These are phyloP conservation scores for Talaromyces sp. DNA, from an alignment of 2,329 filamentous ascomycete species.

Conservation along the genomic window DNA sequence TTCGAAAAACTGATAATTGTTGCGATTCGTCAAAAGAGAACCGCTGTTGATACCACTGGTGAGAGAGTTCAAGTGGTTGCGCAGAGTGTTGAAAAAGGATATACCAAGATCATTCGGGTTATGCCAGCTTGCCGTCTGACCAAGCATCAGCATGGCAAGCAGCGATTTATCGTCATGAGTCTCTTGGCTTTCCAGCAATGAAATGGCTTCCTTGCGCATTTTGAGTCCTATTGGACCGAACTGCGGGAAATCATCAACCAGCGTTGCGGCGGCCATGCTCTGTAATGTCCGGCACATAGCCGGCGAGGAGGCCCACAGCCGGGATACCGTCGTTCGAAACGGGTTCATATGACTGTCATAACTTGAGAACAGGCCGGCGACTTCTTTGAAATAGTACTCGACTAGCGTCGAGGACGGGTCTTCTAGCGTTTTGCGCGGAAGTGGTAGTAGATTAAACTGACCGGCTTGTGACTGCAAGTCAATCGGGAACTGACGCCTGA, in stretches of 20 bases:
- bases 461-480: neutral
- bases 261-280: constrained; percentile 59
- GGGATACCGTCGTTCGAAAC: constrained; percentile 54
- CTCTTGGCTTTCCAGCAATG: constrained; percentile 46
- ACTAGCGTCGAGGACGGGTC: constrained; percentile 54
- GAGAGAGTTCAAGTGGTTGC: constrained; percentile 40
- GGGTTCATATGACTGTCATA: constrained; percentile 60
- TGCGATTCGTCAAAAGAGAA: constrained; percentile 21
- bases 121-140: constrained; percentile 58
- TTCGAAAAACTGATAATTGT: constrained; percentile 51
- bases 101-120: constrained; percentile 52
- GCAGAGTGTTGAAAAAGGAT: constrained; percentile 45
- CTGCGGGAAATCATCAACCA: constrained; percentile 53
- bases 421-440: constrained; percentile 38
- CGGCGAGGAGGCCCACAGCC: constrained; percentile 54
- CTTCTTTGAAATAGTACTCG: constrained; percentile 60
- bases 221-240: constrained; percentile 48
- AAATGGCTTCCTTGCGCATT: constrained; percentile 50
- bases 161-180: constrained; percentile 51
- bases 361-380: constrained; percentile 58
- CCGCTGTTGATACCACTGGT: constrained; percentile 26
- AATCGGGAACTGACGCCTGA: constrained; percentile 30
- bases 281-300: constrained; percentile 58
- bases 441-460: constrained; percentile 23
- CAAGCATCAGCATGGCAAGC: constrained; percentile 55